Conservation (phyloP, 805 yeast genomes). For the Kodamaea sagamina region DNA sequence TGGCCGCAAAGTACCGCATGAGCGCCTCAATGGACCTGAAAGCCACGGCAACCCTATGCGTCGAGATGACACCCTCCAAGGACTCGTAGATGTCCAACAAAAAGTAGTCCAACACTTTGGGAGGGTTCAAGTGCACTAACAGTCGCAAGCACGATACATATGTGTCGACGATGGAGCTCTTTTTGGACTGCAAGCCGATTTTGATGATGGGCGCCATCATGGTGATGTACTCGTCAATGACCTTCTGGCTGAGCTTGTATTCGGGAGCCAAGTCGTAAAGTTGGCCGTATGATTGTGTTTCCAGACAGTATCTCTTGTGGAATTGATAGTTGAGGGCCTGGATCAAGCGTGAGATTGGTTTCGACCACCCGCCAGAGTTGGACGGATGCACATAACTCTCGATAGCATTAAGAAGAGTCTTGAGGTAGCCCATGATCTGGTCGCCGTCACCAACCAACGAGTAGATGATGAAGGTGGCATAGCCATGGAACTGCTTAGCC, state of each 20-base stretch:
- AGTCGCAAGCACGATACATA: constrained; percentile 60
- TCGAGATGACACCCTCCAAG: constrained; percentile 65
- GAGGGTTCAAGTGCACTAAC: constrained; percentile 65
- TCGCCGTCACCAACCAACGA: constrained; percentile 57
- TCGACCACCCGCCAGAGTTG: constrained; percentile 86
- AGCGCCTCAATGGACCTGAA: constrained; percentile 65
- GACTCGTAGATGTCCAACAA: constrained; percentile 78
- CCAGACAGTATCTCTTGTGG: constrained; percentile 58
- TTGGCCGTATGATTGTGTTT: constrained; percentile 38
- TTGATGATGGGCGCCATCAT: constrained; percentile 57
- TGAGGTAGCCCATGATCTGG: constrained; percentile 54
- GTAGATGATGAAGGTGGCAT: constrained; percentile 51
- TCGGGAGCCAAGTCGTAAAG: constrained; percentile 28
- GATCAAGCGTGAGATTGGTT: constrained; percentile 64
- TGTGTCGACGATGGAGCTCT: constrained; percentile 52
- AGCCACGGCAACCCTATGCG: constrained; percentile 78
- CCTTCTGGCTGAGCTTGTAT: constrained; percentile 37
- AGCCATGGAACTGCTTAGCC: constrained; percentile 44
- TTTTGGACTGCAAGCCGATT: constrained; percentile 80
- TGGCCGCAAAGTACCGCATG: constrained; percentile 63
- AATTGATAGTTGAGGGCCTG: constrained; percentile 58
- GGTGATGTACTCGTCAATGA: constrained; percentile 45
- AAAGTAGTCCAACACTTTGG: constrained; percentile 51
- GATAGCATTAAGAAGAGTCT: constrained; percentile 62
- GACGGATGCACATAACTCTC: constrained; percentile 91